phyloP scores from a whole-genome alignment of 2,329 filamentous ascomycete genomes.

The Beauveria sp. region DNA sequence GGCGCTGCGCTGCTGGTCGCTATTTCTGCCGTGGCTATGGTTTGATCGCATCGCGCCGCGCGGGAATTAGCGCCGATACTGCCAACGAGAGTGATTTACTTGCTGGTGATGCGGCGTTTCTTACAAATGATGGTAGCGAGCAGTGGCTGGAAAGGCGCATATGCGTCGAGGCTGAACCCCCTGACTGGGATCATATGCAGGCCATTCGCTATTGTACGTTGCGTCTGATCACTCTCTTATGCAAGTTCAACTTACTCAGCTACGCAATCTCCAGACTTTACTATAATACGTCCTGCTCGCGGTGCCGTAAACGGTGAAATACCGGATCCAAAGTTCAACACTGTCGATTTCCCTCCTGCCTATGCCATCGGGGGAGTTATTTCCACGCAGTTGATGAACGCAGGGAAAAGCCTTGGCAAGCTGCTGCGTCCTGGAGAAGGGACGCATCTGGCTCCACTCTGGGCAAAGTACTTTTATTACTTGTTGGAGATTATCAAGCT shows the following conservation, averaged over 20 bases:
- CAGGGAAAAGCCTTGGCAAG: background rate
- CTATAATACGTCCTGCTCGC: no score
- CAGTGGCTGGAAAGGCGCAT: background rate
- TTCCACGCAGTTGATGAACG: no score
- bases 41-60: background rate
- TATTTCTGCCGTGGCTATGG: background rate
- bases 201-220: background rate
- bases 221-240: no score
- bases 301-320: no score
- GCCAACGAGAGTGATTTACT: no score
- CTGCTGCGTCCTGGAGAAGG: background rate
- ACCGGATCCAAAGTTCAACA: no score
- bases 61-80: no score
- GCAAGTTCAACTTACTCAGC: no score
- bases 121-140: background rate
- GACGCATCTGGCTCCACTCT: background rate
- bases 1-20: background rate
- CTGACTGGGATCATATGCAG: background rate
- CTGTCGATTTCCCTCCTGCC: no score
- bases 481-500: background rate
- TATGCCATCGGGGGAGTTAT: no score
- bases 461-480: background rate
- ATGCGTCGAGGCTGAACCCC: background rate
- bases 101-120: no score
- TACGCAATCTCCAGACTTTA: no score